Conservation (phyloP, 306 rosid genomes). For the Trichosanthes truncata region DNA sequence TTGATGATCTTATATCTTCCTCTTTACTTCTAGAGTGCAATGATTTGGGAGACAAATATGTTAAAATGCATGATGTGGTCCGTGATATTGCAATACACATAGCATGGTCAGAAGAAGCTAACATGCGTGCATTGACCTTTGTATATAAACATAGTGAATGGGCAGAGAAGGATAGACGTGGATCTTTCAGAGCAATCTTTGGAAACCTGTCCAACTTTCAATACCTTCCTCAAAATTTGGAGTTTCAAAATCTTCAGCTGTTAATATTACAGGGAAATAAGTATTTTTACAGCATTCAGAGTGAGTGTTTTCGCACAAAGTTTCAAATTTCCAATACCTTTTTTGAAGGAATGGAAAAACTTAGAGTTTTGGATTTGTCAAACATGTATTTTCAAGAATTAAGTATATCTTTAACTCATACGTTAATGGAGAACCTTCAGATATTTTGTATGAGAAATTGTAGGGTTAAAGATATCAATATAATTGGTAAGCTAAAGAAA, state of each 20-base stretch:
- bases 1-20: conserved; percentile 1
- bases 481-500: neutral
- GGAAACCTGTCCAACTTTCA: neutral
- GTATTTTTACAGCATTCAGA: too few relatives aligned
- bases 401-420: neutral
- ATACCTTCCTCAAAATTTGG: neutral
- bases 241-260: neutral
- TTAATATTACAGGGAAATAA: neutral
- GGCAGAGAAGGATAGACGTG: neutral
- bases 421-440: neutral
- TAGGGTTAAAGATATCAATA: neutral
- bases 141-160: neutral
- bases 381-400: neutral
- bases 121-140: neutral
- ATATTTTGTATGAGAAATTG: neutral
- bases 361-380: neutral
- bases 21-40: conserved; percentile 3
- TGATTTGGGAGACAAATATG: neutral
- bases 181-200: neutral
- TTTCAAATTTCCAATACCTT: neutral
- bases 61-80: conserved; percentile 22
- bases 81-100: conserved; percentile 4
- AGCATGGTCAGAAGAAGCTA: neutral
- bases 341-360: neutral
- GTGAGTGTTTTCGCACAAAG: too few relatives aligned